These are phyloP conservation scores for Fusarium ramigenum DNA, from an alignment of 2,329 filamentous ascomycete species.

Conservation along the genomic window DNA sequence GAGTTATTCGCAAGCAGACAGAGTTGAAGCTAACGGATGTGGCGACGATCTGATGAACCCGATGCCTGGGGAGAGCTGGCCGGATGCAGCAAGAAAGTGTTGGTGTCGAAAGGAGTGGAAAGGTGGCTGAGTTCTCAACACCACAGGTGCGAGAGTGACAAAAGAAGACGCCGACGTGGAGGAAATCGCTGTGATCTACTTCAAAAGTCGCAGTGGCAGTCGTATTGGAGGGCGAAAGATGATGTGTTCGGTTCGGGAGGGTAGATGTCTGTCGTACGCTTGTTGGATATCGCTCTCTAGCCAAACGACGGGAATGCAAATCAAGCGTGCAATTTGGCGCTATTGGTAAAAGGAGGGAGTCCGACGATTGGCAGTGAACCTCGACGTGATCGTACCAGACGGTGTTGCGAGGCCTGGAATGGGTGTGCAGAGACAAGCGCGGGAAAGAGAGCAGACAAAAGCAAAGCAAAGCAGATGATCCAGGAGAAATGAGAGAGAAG, in stretches of 20 bases:
- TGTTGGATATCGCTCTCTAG: slow-evolving; percentile 28
- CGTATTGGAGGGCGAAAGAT: slow-evolving; percentile 15
- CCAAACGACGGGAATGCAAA: slow-evolving; percentile 27
- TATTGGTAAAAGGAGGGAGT: slow-evolving; percentile 31
- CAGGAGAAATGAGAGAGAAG: slow-evolving; percentile 33
- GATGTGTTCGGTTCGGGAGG: background rate
- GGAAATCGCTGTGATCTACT: slow-evolving; percentile 2
- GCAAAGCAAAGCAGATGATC: slow-evolving; percentile 22
- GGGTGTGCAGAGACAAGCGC: slow-evolving; percentile 38
- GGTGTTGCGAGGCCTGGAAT: slow-evolving; percentile 46
- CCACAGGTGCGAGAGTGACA: slow-evolving; percentile 40
- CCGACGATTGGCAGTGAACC: slow-evolving; percentile 35
- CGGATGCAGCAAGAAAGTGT: slow-evolving; percentile 37
- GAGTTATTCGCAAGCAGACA: slow-evolving; percentile 30
- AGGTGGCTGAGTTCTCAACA: slow-evolving; percentile 39
- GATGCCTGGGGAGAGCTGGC: slow-evolving; percentile 36
- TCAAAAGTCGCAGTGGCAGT: slow-evolving; percentile 10
- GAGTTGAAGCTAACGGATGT: slow-evolving; percentile 31
- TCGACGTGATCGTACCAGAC: slow-evolving; percentile 48
- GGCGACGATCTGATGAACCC: slow-evolving; percentile 23
- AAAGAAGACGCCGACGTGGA: slow-evolving; percentile 11
- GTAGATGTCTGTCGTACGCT: slow-evolving; percentile 17
- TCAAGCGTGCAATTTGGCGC: slow-evolving; percentile 28
- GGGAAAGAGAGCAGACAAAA: slow-evolving; percentile 18
- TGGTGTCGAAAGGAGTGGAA: slow-evolving; percentile 34